Percentiles rank a stretch among this genome's conserved stretches.
phyloP scores from a whole-genome alignment of 306 rosid species.

The Cicer arietinum region DNA sequence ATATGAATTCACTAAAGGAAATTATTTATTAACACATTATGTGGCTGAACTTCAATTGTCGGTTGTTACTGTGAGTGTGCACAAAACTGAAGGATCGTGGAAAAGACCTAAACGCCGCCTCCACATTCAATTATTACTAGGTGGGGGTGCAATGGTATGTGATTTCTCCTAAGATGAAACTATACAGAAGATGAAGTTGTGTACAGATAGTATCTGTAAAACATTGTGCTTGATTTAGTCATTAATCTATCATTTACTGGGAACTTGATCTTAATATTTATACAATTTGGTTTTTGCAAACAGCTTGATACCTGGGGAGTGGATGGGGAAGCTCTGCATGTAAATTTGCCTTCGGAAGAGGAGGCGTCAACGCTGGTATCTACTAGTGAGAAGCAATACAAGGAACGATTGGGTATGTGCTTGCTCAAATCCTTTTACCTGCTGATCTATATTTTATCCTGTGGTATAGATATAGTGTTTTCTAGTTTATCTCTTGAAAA shows the following conservation, averaged over 20 bases:
- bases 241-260: conserved; percentile 26
- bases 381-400: conserved; percentile 62
- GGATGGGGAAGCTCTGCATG: conserved; percentile 82
- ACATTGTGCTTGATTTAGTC: conserved; percentile 19
- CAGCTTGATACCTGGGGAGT: conserved; percentile 81
- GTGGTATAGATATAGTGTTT: conserved; percentile 2
- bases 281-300: conserved; percentile 35
- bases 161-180: conserved; percentile 30
- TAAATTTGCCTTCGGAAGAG: conserved; percentile 68
- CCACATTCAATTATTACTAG: conserved; percentile 79
- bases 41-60: conserved; percentile 74
- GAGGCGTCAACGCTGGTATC: conserved; percentile 70
- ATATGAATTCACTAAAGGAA: conserved; percentile 75
- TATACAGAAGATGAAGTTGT: conserved; percentile 34
- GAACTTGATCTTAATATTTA: conserved; percentile 26
- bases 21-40: conserved; percentile 77
- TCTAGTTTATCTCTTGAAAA: conserved; percentile 28
- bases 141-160: conserved; percentile 87
- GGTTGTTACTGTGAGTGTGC: conserved; percentile 65
- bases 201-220: conserved; percentile 21
- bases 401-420: conserved; percentile 60
- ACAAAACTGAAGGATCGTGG: conserved; percentile 80
- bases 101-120: conserved; percentile 75
- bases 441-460: conserved; percentile 31
- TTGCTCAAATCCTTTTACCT: conserved; percentile 42